Evolutionary conservation across 345 rosid genomes (phyloP), one percentile per base, ranked within the genome.

Genomic region (Laguncularia racemosa): DNA sequence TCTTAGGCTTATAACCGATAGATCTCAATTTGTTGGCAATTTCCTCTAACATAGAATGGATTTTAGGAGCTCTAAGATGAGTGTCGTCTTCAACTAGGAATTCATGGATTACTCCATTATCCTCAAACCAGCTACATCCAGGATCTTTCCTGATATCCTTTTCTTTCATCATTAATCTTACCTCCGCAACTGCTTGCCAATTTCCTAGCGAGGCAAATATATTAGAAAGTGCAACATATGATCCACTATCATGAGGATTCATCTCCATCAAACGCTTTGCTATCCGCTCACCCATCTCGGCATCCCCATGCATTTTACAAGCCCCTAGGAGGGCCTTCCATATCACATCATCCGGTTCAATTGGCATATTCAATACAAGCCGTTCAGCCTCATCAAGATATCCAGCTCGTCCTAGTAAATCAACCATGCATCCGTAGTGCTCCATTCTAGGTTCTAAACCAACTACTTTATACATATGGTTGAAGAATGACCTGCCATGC

Each of bases 391-490:
- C 86, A 46, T 73, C 67, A 26, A 88, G 63, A 53, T 66, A 73
- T 52, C 81, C 86, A 0, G 82, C 80, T 1, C 88, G 84, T 16
- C 88, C 86, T 50, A 85, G 61, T 38, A 88, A 67, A 71, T 88
- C 93, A 67, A 83, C 85, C 91, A 85, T 78, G 59, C 88, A 85
- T 10, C 91, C 82, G 28, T 78, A 85, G 60, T 88, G 96, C 67
- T 83, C 93, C 3, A 88, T 62, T 61, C 82, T 81, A 20, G 88
- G 93, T 43, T 78, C 83, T 33, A 85, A 48, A 44, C 84, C 86
- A 16, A 40, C 71, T 18, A 64, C 73, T 55, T 63, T 70, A 52
- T 68, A 71, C 88, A 88, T 85, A 21, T 73, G 77, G 63, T 77
- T 64, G 61, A 85, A 81, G 38, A 74, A 59, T 4, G 49, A 68